Evolutionary conservation across 2,329 filamentous ascomycete species (phyloP).

Genomic region (Ceratocystis ficicola): DNA sequence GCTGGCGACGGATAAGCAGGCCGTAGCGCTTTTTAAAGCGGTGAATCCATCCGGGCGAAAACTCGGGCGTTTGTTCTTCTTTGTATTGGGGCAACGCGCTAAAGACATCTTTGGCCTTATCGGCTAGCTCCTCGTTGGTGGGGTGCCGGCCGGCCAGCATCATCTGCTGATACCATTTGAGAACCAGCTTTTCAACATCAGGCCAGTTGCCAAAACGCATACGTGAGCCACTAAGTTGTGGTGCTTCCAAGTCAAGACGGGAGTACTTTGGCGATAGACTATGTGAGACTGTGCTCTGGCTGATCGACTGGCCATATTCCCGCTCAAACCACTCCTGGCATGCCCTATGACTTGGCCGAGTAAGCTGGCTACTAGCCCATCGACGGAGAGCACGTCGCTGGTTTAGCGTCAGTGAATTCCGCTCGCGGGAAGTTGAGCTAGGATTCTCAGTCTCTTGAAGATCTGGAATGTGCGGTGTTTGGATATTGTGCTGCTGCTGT

Average conservation of each 20-base stretch:
- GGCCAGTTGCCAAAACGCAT: constrained; percentile 53
- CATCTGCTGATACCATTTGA: constrained; percentile 44
- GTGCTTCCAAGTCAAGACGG: constrained; percentile 46
- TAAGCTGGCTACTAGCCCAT: constrained; percentile 46
- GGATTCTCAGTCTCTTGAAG: not conserved
- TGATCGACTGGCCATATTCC: constrained; percentile 48
- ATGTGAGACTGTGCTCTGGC: constrained; percentile 51
- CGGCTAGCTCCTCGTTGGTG: constrained; percentile 50
- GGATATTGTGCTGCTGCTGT: constrained; percentile 10
- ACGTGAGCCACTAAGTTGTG: constrained; percentile 49
- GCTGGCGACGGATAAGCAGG: constrained; percentile 44
- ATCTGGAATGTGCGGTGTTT: not conserved
- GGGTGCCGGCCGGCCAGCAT: constrained; percentile 43
- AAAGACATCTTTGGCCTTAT: constrained; percentile 50
- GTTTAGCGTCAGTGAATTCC: constrained; percentile 49
- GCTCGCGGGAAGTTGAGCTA: constrained; percentile 33
- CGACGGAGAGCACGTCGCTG: constrained; percentile 48
- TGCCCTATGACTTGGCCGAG: constrained; percentile 47
- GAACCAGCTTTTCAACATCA: constrained; percentile 47
- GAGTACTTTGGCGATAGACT: constrained; percentile 51
- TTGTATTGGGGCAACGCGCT: constrained; percentile 47
- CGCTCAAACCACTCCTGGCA: constrained; percentile 52
- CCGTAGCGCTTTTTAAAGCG: constrained; percentile 53
- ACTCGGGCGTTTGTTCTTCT: constrained; percentile 48
- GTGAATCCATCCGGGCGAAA: constrained; percentile 53